A percentile compares a stretch with the other conserved stretches of the same genome.
These are phyloP conservation scores for Coprinopsis sp. DNA, from an alignment of 768 basidiomycete species.

Conservation along the genomic window DNA sequence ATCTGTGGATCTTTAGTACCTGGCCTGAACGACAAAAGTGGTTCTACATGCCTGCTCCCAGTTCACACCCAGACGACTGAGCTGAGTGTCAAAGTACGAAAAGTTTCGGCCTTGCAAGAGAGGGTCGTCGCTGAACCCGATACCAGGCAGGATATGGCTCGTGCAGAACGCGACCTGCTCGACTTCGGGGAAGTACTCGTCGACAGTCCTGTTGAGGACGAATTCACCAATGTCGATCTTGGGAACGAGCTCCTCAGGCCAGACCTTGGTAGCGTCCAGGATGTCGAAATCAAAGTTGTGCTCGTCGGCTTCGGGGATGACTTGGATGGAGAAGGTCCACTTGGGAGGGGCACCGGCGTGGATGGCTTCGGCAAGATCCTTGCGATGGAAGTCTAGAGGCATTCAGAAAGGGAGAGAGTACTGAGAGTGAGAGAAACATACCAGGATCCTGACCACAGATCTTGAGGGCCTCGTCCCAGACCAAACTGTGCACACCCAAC, in stretches of 20 bases:
- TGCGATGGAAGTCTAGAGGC: slow-evolving; percentile 70
- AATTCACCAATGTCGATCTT: slow-evolving; percentile 75
- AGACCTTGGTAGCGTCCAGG: slow-evolving; percentile 81
- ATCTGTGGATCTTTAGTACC: slow-evolving; percentile 32
- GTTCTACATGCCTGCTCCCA: slow-evolving; percentile 52
- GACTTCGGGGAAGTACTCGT: slow-evolving; percentile 81
- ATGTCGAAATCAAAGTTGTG: slow-evolving; percentile 86
- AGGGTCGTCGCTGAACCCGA: slow-evolving; percentile 73
- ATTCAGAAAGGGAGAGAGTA: background rate
- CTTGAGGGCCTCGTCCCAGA: slow-evolving; percentile 91
- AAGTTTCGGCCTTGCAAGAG: slow-evolving; percentile 84
- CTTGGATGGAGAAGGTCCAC: slow-evolving; percentile 78
- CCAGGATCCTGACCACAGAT: slow-evolving; percentile 79
- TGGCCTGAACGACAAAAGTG: background rate
- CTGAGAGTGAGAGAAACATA: slow-evolving; percentile 17
- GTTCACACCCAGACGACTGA: slow-evolving; percentile 75
- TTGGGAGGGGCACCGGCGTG: slow-evolving; percentile 62
- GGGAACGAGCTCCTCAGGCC: slow-evolving; percentile 80
- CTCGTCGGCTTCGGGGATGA: slow-evolving; percentile 64
- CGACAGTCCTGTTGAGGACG: slow-evolving; percentile 54
- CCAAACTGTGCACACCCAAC: slow-evolving; percentile 75
- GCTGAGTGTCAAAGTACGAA: slow-evolving; percentile 83
- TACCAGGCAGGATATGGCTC: slow-evolving; percentile 59
- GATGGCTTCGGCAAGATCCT: slow-evolving; percentile 84
- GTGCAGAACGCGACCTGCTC: slow-evolving; percentile 93